These are phyloP conservation scores for Aspergillus clavatus DNA, from an alignment of 2,329 filamentous ascomycete genomes.

Conservation along the genomic window DNA sequence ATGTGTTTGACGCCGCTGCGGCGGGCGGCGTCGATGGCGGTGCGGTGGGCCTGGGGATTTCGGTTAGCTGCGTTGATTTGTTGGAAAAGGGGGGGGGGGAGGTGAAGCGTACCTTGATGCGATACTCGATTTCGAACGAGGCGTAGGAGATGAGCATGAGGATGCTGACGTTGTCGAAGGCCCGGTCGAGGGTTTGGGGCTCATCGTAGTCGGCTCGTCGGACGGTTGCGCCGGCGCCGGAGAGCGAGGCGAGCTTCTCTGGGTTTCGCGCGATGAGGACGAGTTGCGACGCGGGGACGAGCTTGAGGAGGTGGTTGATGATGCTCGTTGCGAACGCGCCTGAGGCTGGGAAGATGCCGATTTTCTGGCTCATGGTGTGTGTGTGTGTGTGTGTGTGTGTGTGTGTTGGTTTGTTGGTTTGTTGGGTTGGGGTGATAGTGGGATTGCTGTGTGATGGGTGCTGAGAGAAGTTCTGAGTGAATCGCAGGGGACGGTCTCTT, in stretches of 20 bases:
- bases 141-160: constrained; percentile 55
- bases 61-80: constrained; percentile 3
- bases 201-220: constrained; percentile 49
- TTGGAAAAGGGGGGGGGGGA: background rate
- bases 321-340: constrained; percentile 52
- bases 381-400: no score
- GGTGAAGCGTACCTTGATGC: constrained; percentile 33
- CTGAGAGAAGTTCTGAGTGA: no score
- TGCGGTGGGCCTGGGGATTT: constrained; percentile 32
- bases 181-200: constrained; percentile 41
- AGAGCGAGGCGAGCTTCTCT: constrained; percentile 13
- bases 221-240: constrained; percentile 19
- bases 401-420: background rate
- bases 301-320: constrained; percentile 45
- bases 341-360: constrained; percentile 46
- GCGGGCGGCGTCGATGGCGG: constrained; percentile 52
- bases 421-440: background rate
- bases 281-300: constrained; percentile 43
- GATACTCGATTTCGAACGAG: constrained; percentile 46
- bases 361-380: constrained; percentile 17
- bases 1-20: constrained; percentile 49
- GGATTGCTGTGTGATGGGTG: no score
- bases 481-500: no score
- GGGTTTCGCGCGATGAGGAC: constrained; percentile 44
- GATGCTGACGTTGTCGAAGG: constrained; percentile 47